Evolutionary conservation across 257 asterid genomes (phyloP), one percentile per base, ranked within the genome.

Genomic region (Cruciata laevipes): DNA sequence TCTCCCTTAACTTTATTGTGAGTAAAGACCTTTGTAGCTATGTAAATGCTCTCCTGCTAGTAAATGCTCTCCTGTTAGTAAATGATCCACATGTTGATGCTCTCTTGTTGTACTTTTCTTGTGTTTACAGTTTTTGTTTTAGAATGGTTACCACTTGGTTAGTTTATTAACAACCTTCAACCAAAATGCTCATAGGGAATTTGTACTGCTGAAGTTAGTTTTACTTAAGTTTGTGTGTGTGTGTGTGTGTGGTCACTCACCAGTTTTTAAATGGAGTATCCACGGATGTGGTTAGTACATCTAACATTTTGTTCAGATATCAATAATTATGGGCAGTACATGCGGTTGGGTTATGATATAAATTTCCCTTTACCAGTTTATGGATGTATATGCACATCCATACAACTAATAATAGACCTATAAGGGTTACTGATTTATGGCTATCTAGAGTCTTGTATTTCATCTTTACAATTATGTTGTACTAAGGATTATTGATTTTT

Each of bases 101-200:
- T 27, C 30, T 27, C 30, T 2, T 27, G 61, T 38, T 30, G 1
- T 53, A 21, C 51, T 56, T 47, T 56, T 47, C 37, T 30, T 18
- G 30, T 24, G 2, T 27, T 17, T 6, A 25, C 44, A 21, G 16
- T 33, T 8, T 24, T 18, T 27, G 63, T 27, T 40, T 30, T 55
- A 21, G 59, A 55, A 16, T 65, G 3, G 56, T 35, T 71, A 20
- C 47, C 67, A 9, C 24, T 52, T 38, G 32, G 42, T 18, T 56
- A 5, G 13, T 51, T 31, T 37, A 30, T 55, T 16, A 32, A 75
- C 35, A 71, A 58, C 38, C 59, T 51, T 37, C 60, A 58, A 70
- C 65, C 69, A 61, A 40, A n/a, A 37, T 68, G 63, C 61, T 44
- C 64, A 35, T 73, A 60, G 71, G 21, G 27, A 59, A 17, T 63